Evolutionary conservation across 2,329 filamentous ascomycete species (phyloP).

Genomic region (Dothiorella sarmentorum): DNA sequence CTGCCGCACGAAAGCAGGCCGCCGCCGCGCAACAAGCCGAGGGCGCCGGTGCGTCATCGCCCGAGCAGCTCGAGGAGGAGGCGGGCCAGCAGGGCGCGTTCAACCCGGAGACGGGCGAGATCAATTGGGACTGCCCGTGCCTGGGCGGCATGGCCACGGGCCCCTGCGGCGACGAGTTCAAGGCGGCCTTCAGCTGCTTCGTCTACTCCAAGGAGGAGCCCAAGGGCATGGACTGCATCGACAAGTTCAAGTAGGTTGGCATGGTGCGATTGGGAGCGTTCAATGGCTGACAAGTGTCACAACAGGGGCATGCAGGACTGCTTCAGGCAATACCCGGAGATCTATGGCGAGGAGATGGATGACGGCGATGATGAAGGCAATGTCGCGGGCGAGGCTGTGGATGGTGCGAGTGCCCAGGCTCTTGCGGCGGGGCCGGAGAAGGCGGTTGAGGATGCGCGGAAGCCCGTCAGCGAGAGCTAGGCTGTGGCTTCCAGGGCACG

Average conservation of each 20-base stretch:
- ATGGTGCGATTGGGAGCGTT: constrained; percentile 35
- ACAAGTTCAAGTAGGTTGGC: constrained; percentile 83
- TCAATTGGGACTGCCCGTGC: constrained; percentile 99
- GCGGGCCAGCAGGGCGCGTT: constrained; percentile 87
- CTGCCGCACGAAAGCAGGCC: constrained; percentile 18
- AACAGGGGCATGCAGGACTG: constrained; percentile 91
- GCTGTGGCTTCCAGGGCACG: not conserved
- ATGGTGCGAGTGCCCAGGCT: constrained; percentile 6
- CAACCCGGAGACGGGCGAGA: constrained; percentile 97
- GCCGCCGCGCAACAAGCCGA: constrained; percentile 3
- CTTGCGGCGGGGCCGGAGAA: not conserved
- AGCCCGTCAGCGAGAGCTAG: constrained; percentile 29
- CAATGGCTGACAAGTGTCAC: not conserved
- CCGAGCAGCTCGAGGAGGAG: constrained; percentile 70
- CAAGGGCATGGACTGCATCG: constrained; percentile 96
- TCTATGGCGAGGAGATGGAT: constrained; percentile 85
- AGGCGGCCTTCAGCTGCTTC: constrained; percentile 94
- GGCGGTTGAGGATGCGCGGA: constrained; percentile 24
- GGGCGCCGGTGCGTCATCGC: constrained; percentile 30
- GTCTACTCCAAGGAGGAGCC: constrained; percentile 93
- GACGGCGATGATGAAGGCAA: constrained; percentile 67
- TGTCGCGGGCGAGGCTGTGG: constrained; percentile 23
- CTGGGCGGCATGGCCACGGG: constrained; percentile 95
- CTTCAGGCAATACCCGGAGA: constrained; percentile 86
- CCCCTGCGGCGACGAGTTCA: constrained; percentile 94